Base-by-base conservation (phyloP, 2,329 filamentous ascomycete species). In the Fusarium oligoseptatum region DNA sequence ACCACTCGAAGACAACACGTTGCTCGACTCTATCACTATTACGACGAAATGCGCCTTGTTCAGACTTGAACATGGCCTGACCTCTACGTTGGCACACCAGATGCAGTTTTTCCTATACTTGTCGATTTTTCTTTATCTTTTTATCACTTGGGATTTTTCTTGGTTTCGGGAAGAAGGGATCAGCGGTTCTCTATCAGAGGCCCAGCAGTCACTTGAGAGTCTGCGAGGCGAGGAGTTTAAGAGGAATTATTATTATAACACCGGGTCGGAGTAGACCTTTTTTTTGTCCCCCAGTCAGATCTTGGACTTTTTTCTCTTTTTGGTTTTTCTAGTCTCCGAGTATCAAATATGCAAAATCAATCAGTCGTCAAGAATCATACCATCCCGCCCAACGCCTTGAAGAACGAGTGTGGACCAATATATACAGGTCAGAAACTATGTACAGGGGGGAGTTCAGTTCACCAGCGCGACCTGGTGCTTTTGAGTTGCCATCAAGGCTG, bases 291-390 rank as follows among this genome's bases (percentile, higher is more conserved):
- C 45, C 36, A 48, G 20, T 50, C 56, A 48, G 52, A 64, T 68
- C 27, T 37, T 67, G 41, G 64, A 41, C 41, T 74, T 70, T 67
- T 58, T 20, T 56, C 32, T 36, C 12, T 60, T 64, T 63, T 29
- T 41, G 41, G 20, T 64, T 66, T 66, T 66, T 56, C 67, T 70
- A 43, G 57, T 37, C 34, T 68, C 60, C 57, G 43, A 52, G 27
- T 70, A 72, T 68, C 37, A 66, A 66, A 78, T 75, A 76, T 75
- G 68, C 71, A 76, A 55, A 10, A 73, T 66, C 64, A 71, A 57
- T 68, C 69, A 64, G 50, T 64, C 62, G 48, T 70, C 55, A 66
- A 68, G 64, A 67, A 60, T 71, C 60, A 27, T 66, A 41, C n/a
- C 45, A 29, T 66, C 64, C 64, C 60, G 7, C 48, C 71, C 56